Evolutionary conservation across 2,329 filamentous ascomycete genomes (phyloP), one percentile per base, ranked within the genome.

Genomic region (Diaporthe amygdali): DNA sequence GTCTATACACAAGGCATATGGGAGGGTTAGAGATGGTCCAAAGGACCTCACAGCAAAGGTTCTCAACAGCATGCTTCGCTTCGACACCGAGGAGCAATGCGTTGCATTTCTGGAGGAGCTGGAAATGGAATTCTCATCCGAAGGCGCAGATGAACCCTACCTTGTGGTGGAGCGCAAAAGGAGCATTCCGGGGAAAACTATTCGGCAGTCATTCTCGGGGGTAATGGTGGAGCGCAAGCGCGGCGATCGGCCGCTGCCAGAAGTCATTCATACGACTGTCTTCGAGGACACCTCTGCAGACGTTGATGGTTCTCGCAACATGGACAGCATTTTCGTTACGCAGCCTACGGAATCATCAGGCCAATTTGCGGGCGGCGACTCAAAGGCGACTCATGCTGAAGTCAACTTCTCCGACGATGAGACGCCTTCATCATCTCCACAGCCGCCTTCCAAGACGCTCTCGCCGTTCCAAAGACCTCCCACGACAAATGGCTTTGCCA

Each of bases 61-160:
- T 6, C 79, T 92, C 32, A 91, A 91, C 76, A 81, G 80, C 10
- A 87, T 88, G 72, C 82, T 92, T n/a, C 84, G 85, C 20, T 95
- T 94, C 74, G 93, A 94, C 73, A 89, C 88, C 0, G 86, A 92
- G 69, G 81, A 88, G 39, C 90, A 94, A 71, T 91, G 93, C 10
- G 84, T 92, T 20, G 84, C 87, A 1, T 91, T 94, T 79, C 90
- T 89, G 0, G 85, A 89, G 74, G 80, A 86, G n/a, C 88, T 91
- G 70, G 84, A 84, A 10, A 81, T 92, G 37, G 81, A 84, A 27
- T 90, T 91, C 66, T 84, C 52, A 72, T 80, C 75, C 74, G 86
- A 74, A 69, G 80, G 72, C 75, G 79, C 73, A 69, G 80, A 72
- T 75, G 79, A 76, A 69, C 72, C 75, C 5, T 84, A 85, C 66